These are phyloP conservation scores for Sporothrix euskadiensis DNA, from an alignment of 2,329 filamentous ascomycete genomes.

Conservation along the genomic window DNA sequence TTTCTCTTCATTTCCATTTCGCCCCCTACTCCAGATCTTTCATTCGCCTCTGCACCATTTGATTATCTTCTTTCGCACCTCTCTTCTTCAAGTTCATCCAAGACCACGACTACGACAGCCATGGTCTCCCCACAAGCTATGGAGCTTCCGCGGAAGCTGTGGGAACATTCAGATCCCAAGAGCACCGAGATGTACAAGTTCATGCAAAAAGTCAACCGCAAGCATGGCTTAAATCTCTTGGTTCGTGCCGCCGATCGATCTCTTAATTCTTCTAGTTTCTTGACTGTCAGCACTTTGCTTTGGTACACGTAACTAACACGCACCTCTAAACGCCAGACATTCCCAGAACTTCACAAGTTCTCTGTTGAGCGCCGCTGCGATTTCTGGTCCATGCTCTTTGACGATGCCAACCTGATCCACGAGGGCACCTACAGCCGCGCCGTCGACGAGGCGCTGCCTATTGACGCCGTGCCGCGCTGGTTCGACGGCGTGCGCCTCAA, in stretches of 20 bases:
- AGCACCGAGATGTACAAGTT: conserved; percentile 67
- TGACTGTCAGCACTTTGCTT: not conserved
- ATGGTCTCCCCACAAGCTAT: conserved; percentile 33
- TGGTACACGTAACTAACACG: not conserved
- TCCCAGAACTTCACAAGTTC: conserved; percentile 69
- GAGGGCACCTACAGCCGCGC: conserved; percentile 59
- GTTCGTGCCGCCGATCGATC: conserved; percentile 42
- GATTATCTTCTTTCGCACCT: not conserved
- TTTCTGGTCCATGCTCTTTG: conserved; percentile 68
- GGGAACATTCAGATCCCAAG: conserved; percentile 64
- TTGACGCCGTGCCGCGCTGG: conserved; percentile 73
- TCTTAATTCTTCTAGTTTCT: not conserved
- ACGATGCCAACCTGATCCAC: conserved; percentile 61
- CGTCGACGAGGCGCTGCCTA: conserved; percentile 68
- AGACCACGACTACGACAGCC: not conserved
- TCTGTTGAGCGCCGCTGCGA: conserved; percentile 61
- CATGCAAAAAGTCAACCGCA: conserved; percentile 64
- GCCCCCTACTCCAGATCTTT: not conserved
- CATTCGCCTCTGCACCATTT: not conserved
- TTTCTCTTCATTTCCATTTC: not conserved
- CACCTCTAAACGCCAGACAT: conserved; percentile 50
- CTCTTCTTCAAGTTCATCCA: not conserved
- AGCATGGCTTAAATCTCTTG: conserved; percentile 57
- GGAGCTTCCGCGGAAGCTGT: conserved; percentile 59
- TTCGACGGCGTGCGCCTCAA: conserved; percentile 74